phyloP scores from a whole-genome alignment of 2,329 filamentous ascomycete species.

The Fusarium aywerte region DNA sequence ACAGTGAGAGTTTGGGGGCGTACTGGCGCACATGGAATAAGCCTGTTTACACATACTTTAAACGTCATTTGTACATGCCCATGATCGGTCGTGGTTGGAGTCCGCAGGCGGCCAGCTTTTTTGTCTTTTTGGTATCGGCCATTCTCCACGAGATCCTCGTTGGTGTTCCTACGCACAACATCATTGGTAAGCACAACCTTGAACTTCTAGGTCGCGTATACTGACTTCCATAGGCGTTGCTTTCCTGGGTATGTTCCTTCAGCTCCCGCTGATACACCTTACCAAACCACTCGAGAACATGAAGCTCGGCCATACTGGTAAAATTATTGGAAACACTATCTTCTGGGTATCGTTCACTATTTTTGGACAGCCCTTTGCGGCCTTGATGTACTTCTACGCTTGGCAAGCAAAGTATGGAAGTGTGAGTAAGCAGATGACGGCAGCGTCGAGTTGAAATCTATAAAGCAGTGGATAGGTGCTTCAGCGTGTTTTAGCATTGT shows the following conservation, averaged over 20 bases:
- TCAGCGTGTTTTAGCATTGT: slow-evolving; percentile 6
- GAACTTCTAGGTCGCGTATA: background rate
- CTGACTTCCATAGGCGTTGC: slow-evolving; percentile 73
- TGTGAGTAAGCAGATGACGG: slow-evolving; percentile 63
- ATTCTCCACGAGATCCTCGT: slow-evolving; percentile 92
- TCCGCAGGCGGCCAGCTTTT: slow-evolving; percentile 73
- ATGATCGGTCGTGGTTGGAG: slow-evolving; percentile 86
- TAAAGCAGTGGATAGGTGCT: background rate
- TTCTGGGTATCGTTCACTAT: slow-evolving; percentile 98
- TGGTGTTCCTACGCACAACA: slow-evolving; percentile 92
- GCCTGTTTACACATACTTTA: slow-evolving; percentile 97
- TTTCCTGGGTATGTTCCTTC: slow-evolving; percentile 92
- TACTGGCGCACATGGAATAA: slow-evolving; percentile 99
- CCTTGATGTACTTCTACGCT: slow-evolving; percentile 94
- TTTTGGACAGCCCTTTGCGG: slow-evolving; percentile 92
- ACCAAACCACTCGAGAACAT: slow-evolving; percentile 84
- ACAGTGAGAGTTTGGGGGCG: slow-evolving; percentile 81
- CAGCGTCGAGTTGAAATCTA: slow-evolving; percentile 10
- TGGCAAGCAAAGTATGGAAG: slow-evolving; percentile 98
- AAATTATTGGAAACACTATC: slow-evolving; percentile 87
- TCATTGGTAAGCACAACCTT: slow-evolving; percentile 71
- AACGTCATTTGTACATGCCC: slow-evolving; percentile 90
- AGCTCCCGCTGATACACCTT: slow-evolving; percentile 85
- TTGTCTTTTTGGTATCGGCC: slow-evolving; percentile 90
- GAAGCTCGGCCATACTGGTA: slow-evolving; percentile 75